phyloP scores from a whole-genome alignment of 768 basidiomycete genomes.

The Naematelia aurantialba region DNA sequence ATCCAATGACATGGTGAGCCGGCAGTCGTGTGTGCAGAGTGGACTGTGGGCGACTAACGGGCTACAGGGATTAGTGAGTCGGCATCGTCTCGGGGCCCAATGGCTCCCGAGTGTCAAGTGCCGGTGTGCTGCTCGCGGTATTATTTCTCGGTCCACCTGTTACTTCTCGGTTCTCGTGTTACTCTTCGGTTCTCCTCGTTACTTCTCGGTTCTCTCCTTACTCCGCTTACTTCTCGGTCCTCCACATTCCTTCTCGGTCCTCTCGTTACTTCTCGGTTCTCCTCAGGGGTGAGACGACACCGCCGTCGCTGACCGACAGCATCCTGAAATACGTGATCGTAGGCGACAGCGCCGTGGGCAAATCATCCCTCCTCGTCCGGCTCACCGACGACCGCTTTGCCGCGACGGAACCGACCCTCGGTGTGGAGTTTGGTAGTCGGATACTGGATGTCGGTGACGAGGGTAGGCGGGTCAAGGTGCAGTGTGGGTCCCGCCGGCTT shows the following conservation, averaged over 20 bases:
- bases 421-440: conserved; percentile 90
- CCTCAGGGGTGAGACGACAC: too few species aligned
- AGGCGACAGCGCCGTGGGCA: conserved; percentile 61
- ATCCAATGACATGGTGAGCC: neutral
- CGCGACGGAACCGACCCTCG: conserved; percentile 84
- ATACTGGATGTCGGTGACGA: conserved; percentile 69
- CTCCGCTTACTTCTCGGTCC: too few species aligned
- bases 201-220: too few species aligned
- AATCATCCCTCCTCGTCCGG: conserved; percentile 77
- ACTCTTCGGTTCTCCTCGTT: neutral
- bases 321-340: conserved; percentile 51
- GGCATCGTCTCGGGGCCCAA: neutral
- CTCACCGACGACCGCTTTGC: conserved; percentile 85
- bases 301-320: conserved; percentile 13
- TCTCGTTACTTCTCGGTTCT: too few species aligned
- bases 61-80: neutral
- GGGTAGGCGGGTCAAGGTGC: conserved; percentile 79
- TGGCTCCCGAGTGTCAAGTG: neutral
- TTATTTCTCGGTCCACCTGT: too few species aligned
- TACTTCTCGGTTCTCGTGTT: too few species aligned
- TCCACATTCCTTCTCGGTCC: neutral
- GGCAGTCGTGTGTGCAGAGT: neutral
- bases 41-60: neutral
- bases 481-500: conserved; percentile 62
- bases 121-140: too few species aligned